These are phyloP conservation scores for Fusarium sp. DNA, from an alignment of 2,329 filamentous ascomycete species.

Conservation along the genomic window DNA sequence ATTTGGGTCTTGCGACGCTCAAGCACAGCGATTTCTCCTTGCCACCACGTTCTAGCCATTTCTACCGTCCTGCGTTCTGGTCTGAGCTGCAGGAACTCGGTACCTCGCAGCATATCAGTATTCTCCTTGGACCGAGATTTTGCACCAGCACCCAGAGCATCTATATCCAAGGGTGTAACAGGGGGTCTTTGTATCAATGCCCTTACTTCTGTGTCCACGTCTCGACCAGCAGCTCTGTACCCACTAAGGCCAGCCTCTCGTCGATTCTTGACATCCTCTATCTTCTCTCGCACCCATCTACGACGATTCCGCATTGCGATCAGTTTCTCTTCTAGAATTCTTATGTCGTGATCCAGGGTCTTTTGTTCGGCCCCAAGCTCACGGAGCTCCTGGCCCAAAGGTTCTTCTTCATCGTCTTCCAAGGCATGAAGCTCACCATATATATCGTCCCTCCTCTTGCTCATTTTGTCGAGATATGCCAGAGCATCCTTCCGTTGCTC, in stretches of 20 bases:
- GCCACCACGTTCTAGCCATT: constrained; percentile 78
- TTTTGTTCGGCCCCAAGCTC: constrained; percentile 65
- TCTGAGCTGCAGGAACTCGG: constrained; percentile 68
- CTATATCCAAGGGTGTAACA: constrained; percentile 61
- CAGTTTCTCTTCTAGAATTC: constrained; percentile 71
- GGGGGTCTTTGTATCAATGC: constrained; percentile 68
- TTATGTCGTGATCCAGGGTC: constrained; percentile 69
- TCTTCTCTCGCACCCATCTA: constrained; percentile 65
- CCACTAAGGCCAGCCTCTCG: constrained; percentile 77
- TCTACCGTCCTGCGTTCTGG: constrained; percentile 72
- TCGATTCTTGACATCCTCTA: constrained; percentile 70
- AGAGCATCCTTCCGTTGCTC: constrained; percentile 66
- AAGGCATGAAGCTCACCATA: constrained; percentile 62
- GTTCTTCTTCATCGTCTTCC: constrained; percentile 64
- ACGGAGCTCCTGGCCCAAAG: constrained; percentile 68
- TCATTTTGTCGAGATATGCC: constrained; percentile 63
- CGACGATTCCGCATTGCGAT: constrained; percentile 68
- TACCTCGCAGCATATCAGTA: constrained; percentile 49
- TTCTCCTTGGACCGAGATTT: constrained; percentile 25
- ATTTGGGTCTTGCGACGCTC: constrained; percentile 64
- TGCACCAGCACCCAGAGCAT: constrained; percentile 47
- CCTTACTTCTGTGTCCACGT: constrained; percentile 71
- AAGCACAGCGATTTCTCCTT: constrained; percentile 67
- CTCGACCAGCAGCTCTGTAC: constrained; percentile 72
- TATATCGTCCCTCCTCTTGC: constrained; percentile 60